These are phyloP conservation scores for Berkeleyomyces basicola DNA, from an alignment of 2,329 filamentous ascomycete species.

Conservation along the genomic window DNA sequence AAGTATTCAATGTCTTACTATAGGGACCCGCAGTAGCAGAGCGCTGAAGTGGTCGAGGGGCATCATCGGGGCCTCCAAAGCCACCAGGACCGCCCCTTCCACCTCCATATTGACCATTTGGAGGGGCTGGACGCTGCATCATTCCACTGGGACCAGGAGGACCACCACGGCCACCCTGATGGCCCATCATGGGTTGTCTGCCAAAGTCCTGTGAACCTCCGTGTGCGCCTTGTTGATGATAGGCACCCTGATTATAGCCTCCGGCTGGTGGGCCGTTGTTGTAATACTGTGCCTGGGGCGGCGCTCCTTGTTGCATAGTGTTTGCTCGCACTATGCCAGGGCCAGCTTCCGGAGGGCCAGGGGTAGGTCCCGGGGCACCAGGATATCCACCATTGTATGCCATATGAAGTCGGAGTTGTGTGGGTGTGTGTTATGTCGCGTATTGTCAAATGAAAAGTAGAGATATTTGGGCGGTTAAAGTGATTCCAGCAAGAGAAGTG, in stretches of 20 bases:
- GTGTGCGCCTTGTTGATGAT: slow-evolving; percentile 23
- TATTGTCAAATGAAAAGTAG: background rate
- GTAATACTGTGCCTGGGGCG: slow-evolving; percentile 32
- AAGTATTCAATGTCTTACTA: background rate
- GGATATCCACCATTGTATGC: slow-evolving; percentile 11
- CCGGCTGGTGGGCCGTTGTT: slow-evolving; percentile 32
- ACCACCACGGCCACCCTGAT: slow-evolving; percentile 26
- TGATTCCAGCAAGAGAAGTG: background rate
- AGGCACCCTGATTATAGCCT: slow-evolving; percentile 27
- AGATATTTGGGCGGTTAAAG: background rate
- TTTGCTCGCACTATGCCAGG: background rate
- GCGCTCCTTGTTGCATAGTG: background rate
- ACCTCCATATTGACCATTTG: slow-evolving; percentile 21
- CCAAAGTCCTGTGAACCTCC: too few relatives aligned
- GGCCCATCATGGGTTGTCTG: slow-evolving; percentile 15
- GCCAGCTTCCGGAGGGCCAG: slow-evolving; percentile 1
- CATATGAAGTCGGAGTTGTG: background rate
- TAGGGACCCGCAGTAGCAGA: slow-evolving; percentile 14
- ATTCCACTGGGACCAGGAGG: slow-evolving; percentile 22
- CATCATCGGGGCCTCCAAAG: slow-evolving; percentile 3
- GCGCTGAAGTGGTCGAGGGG: background rate
- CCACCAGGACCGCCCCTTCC: slow-evolving; percentile 7
- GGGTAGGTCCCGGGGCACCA: slow-evolving; percentile 3
- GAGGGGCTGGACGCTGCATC: slow-evolving; percentile 25
- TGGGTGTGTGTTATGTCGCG: background rate